phyloP scores from a whole-genome alignment of 23 red algal species.

The Chondrus crispus region DNA sequence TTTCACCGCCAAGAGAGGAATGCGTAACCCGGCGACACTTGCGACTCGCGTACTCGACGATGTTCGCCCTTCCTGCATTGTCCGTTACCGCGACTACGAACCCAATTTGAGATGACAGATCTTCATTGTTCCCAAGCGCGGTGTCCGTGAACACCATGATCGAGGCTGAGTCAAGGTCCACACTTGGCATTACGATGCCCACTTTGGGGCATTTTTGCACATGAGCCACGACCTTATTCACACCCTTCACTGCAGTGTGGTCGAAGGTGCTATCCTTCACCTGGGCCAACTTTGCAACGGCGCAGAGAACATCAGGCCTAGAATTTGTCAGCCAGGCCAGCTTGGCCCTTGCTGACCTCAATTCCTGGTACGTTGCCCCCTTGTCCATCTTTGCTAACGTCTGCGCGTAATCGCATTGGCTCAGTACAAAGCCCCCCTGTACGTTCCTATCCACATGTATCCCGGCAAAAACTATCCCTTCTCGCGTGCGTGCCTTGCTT shows the following conservation, averaged over 20 bases:
- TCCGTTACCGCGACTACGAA: not conserved
- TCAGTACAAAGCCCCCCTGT: not conserved
- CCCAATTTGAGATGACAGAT: not conserved
- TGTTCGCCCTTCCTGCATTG: not conserved
- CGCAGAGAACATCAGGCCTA: not conserved
- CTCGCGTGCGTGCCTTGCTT: not conserved
- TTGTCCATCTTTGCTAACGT: not conserved
- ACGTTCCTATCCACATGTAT: not conserved
- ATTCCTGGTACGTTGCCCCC: not conserved
- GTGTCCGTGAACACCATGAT: not conserved
- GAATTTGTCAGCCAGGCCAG: not conserved
- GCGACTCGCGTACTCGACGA: not conserved
- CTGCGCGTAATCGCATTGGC: not conserved
- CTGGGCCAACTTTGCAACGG: not conserved
- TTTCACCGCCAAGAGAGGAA: not conserved
- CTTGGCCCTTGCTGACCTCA: not conserved
- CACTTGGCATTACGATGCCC: not conserved
- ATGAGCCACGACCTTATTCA: not conserved
- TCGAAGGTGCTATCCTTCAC: not conserved
- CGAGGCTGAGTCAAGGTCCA: not conserved
- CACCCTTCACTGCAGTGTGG: not conserved
- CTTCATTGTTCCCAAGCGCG: not conserved
- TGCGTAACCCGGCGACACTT: not conserved
- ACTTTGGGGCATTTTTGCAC: not conserved
- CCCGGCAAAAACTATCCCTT: not conserved